Conservation (phyloP, 2,329 filamentous ascomycete species). For the Rasamsonia emersonii region DNA sequence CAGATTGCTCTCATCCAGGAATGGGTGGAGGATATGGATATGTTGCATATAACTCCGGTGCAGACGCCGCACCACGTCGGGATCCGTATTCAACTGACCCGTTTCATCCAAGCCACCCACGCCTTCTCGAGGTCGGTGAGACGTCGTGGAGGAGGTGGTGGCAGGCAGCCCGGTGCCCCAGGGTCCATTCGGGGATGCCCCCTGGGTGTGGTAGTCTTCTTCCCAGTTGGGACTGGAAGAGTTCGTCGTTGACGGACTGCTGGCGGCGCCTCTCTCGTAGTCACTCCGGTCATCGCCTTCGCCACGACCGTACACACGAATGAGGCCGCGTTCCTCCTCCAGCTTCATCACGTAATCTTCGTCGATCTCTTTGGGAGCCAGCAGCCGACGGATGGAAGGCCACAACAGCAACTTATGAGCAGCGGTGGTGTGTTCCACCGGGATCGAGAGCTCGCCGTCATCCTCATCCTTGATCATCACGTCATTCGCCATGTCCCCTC, state of each 20-base stretch:
- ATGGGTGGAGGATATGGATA: constrained; percentile 57
- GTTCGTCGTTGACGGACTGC: constrained; percentile 25
- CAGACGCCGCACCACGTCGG: constrained; percentile 41
- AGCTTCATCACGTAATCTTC: constrained; percentile 66
- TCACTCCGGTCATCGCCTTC: constrained; percentile 59
- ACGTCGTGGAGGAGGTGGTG: constrained; percentile 19
- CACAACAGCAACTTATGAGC: constrained; percentile 72
- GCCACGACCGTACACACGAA: constrained; percentile 70
- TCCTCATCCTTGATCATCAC: constrained; percentile 16
- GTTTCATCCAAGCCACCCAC: constrained; percentile 42
- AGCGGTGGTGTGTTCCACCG: constrained; percentile 81
- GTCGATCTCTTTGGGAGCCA: constrained; percentile 47
- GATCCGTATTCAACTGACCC: constrained; percentile 47
- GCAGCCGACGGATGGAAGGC: constrained; percentile 58
- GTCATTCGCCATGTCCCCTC: constrained; percentile 2
- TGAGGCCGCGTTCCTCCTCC: constrained; percentile 64
- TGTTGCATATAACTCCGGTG: constrained; percentile 49
- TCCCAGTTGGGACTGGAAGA: constrained; percentile 16
- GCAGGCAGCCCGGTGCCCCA: constrained; percentile 43
- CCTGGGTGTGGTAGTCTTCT: constrained; percentile 25
- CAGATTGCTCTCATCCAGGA: constrained; percentile 49
- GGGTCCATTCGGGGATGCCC: constrained; percentile 35
- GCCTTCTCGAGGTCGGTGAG: constrained; percentile 22
- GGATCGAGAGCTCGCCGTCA: constrained; percentile 59
- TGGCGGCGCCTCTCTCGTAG: constrained; percentile 30